A percentile compares a stretch with the other conserved stretches of the same genome.
These are phyloP conservation scores for Lasiodiplodia citricola DNA, from an alignment of 2,329 filamentous ascomycete genomes.

Conservation along the genomic window DNA sequence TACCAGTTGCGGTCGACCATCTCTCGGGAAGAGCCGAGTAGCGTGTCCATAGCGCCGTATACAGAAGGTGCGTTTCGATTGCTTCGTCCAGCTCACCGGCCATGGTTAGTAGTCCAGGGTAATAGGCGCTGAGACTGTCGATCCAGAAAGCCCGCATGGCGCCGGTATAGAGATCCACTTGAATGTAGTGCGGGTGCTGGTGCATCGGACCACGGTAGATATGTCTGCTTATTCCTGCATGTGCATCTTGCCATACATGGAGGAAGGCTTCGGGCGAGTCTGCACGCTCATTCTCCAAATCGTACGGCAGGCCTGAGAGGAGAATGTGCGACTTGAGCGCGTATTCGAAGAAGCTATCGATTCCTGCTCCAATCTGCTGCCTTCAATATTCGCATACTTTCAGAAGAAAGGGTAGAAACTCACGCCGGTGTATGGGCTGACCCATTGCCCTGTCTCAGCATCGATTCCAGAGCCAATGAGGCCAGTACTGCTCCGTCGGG, in stretches of 20 bases:
- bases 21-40: constrained; percentile 94
- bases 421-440: constrained; percentile 80
- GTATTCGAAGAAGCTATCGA: constrained; percentile 99
- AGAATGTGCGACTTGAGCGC: constrained; percentile 92
- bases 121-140: constrained; percentile 94
- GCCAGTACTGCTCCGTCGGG: constrained; percentile 80
- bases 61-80: constrained; percentile 85
- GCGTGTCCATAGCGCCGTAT: constrained; percentile 91
- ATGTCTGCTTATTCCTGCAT: constrained; percentile 86
- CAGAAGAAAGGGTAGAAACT: constrained; percentile 30
- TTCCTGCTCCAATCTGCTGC: constrained; percentile 79
- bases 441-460: constrained; percentile 88
- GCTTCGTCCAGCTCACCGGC: constrained; percentile 92
- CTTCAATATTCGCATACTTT: constrained; percentile 20
- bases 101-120: constrained; percentile 83
- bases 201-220: constrained; percentile 77
- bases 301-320: constrained; percentile 70
- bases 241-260: constrained; percentile 81
- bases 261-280: constrained; percentile 77
- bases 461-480: constrained; percentile 92
- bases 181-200: constrained; percentile 91
- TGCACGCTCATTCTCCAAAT: constrained; percentile 61
- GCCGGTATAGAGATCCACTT: constrained; percentile 85
- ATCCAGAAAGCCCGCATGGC: constrained; percentile 92
- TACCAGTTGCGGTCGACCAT: constrained; percentile 85